Percentiles rank a stretch among this genome's conserved stretches.
Evolutionary conservation across 495 filamentous ascomycete genomes (phyloP).

Genomic region (Jackrogersella multiformis): DNA sequence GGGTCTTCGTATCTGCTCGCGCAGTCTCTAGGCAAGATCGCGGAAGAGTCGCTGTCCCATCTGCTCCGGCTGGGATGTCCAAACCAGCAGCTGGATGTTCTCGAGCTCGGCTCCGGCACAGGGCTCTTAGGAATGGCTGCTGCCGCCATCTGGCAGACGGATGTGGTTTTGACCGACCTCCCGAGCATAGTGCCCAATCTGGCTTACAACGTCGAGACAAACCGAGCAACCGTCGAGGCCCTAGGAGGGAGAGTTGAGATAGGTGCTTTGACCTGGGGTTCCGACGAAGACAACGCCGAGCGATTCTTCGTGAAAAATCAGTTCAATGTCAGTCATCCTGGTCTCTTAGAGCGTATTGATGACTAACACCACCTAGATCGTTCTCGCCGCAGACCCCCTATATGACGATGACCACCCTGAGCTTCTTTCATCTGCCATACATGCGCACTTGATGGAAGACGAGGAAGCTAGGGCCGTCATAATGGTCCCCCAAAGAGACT

Average conservation of each 20-base stretch:
- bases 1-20: slow-evolving; percentile 87
- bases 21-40: slow-evolving; percentile 67
- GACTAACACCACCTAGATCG: slow-evolving; percentile 45
- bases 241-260: slow-evolving; percentile 50
- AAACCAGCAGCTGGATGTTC: slow-evolving; percentile 41
- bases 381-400: slow-evolving; percentile 56
- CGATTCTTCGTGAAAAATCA: slow-evolving; percentile 47
- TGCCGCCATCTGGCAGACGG: slow-evolving; percentile 52
- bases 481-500: slow-evolving; percentile 58
- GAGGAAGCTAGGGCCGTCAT: slow-evolving; percentile 51
- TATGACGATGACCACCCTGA: slow-evolving; percentile 60
- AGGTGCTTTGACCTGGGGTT: slow-evolving; percentile 56
- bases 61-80: slow-evolving; percentile 40
- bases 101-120: slow-evolving; percentile 73
- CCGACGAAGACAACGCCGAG: slow-evolving; percentile 44
- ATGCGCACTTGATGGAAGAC: slow-evolving; percentile 48
- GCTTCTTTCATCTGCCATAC: slow-evolving; percentile 54
- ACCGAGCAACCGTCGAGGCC: slow-evolving; percentile 45
- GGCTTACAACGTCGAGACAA: slow-evolving; percentile 50
- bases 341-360: background rate
- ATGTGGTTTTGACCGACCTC: slow-evolving; percentile 59
- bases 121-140: slow-evolving; percentile 67
- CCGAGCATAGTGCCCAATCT: slow-evolving; percentile 58
- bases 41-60: slow-evolving; percentile 48
- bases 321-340: slow-evolving; percentile 49